Evolutionary conservation across 345 rosid species (phyloP), one percentile per base, ranked within the genome.

Genomic region (Barbarea vulgaris): DNA sequence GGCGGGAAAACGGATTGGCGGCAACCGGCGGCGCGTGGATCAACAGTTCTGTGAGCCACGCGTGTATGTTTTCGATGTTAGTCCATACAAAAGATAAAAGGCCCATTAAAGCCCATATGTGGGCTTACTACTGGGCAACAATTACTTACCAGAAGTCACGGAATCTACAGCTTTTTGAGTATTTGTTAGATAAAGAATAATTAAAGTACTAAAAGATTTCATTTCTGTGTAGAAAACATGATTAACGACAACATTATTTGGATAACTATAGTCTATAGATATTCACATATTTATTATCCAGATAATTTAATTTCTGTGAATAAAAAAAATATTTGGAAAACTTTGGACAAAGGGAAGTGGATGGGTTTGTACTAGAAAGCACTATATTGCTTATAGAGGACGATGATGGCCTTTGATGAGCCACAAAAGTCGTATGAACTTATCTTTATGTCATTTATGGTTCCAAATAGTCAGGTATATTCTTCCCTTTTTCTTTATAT

Each of bases 1-100:
- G 92, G 93, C 94, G 92, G 94, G 94, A 88, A 86, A 85, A 18
- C 9, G 17, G 37, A 3, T 75, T 57, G 82, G 82, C 74, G 75
- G 72, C 76, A 77, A 31, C 54, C 73, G 77, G 73, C 77, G 81
- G 77, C 81, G 81, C 73, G 77, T 78, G 69, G 5, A 13, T 33
- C 21, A 8, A 66, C 64, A n/a, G 34, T 22, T 30, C 51, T 22
- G 6, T 13, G 54, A 33, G 17, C 17, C 34, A 42, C 59, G 75
- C 65, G 58, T 46, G 54, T 65, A 6, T 55, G 41, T 53, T 33
- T 53, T 54, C 12, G 18, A 47, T 77, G 27, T 36, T 64, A 36
- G 53, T 58, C 21, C 24, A 17, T 62, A n/a, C n/a, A 7, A 69
- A 25, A 34, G 18, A 5, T 31, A 55, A 36, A 50, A 72, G 73